A percentile compares a stretch with the other conserved stretches of the same genome.
Conservation (phyloP, 805 yeast genomes). For the Candida berthetii region DNA sequence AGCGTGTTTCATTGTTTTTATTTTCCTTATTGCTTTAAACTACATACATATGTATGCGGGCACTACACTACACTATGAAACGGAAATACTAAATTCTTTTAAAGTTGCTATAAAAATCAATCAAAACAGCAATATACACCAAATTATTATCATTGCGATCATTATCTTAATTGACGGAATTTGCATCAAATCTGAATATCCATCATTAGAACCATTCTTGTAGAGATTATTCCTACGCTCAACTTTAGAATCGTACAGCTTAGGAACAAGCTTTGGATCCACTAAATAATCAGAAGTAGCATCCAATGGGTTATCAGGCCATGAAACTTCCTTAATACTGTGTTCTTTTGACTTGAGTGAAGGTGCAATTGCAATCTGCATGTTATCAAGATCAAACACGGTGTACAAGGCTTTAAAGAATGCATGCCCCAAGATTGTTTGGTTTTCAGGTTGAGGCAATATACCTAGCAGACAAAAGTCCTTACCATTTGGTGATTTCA, state of each 20-base stretch:
- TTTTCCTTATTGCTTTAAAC: too few relatives aligned
- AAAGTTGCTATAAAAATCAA: too few relatives aligned
- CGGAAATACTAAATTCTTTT: too few relatives aligned
- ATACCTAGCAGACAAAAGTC: conserved; percentile 12
- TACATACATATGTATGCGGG: too few relatives aligned
- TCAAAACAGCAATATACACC: too few relatives aligned
- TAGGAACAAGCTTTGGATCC: background rate
- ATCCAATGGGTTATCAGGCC: background rate
- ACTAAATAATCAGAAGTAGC: background rate
- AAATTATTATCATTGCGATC: too few relatives aligned
- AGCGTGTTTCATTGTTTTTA: too few relatives aligned
- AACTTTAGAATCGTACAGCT: background rate
- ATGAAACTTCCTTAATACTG: conserved; percentile 4
- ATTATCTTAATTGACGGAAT: too few relatives aligned
- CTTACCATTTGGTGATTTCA: background rate
- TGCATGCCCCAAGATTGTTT: conserved; percentile 13
- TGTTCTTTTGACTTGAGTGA: conserved; percentile 7
- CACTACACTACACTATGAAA: too few relatives aligned
- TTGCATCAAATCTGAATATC: too few relatives aligned
- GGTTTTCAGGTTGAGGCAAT: conserved; percentile 1
- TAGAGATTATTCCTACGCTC: background rate
- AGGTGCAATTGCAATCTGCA: conserved; percentile 18
- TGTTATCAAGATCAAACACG: conserved; percentile 17
- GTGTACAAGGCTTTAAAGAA: conserved; percentile 14
- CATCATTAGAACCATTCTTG: too few relatives aligned